A percentile compares a stretch with the other conserved stretches of the same genome.
Evolutionary conservation across 1,284 basidiomycete species (phyloP).

Genomic region (Trametes pubescens): DNA sequence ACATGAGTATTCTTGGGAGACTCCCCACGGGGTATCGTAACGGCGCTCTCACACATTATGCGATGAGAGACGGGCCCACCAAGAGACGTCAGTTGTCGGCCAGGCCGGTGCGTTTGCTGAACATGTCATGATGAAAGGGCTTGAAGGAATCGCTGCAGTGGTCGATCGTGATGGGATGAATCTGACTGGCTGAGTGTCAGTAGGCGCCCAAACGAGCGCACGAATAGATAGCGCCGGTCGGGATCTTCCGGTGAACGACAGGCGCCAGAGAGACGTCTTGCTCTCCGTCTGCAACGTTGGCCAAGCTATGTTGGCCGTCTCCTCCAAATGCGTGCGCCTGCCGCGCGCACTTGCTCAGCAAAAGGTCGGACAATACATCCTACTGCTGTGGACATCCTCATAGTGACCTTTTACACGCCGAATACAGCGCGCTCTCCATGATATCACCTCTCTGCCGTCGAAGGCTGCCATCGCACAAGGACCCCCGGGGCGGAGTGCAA

Average conservation of each 20-base stretch:
- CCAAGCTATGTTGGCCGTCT: slow-evolving; percentile 37
- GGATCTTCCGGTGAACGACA: slow-evolving; percentile 30
- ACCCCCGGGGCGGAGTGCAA: slow-evolving; percentile 86
- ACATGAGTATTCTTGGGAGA: neutral
- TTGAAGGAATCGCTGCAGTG: neutral
- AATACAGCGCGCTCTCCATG: slow-evolving; percentile 72
- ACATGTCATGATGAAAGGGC: neutral
- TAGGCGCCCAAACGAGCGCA: neutral
- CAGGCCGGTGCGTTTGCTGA: neutral
- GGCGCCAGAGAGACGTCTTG: slow-evolving; percentile 35
- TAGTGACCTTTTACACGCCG: neutral
- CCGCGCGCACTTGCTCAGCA: slow-evolving; percentile 50
- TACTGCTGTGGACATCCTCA: neutral
- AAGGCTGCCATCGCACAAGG: slow-evolving; percentile 79
- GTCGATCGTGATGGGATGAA: slow-evolving; percentile 15
- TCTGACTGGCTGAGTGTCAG: slow-evolving; percentile 14
- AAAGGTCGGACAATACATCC: slow-evolving; percentile 25
- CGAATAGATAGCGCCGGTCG: slow-evolving; percentile 20
- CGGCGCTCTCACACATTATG: neutral
- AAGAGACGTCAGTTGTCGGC: neutral
- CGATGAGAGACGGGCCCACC: neutral
- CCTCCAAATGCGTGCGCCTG: slow-evolving; percentile 53
- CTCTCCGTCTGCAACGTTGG: slow-evolving; percentile 37
- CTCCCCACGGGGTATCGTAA: slow-evolving; percentile 11
- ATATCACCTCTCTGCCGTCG: slow-evolving; percentile 67